phyloP scores from a whole-genome alignment of 352 stramenopile species.

The Globisporangium megalacanthum region DNA sequence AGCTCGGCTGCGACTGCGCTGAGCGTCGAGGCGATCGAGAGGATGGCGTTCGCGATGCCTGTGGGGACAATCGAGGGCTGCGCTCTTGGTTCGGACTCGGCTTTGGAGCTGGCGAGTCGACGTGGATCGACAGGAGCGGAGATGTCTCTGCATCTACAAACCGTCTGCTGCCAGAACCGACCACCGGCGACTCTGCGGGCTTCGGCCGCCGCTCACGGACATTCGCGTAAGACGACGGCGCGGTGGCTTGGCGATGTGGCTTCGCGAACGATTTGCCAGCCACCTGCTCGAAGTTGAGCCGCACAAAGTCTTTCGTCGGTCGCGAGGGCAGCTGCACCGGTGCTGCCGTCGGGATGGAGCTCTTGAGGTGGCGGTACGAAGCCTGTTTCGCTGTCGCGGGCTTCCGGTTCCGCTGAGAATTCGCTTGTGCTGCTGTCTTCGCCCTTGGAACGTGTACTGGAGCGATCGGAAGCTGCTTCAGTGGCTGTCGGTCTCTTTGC shows the following conservation, averaged over 20 bases:
- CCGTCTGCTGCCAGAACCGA: not conserved
- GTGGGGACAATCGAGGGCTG: conserved; percentile 8
- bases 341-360: conserved; percentile 2
- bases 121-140: conserved; percentile 3
- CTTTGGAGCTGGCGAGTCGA: conserved; percentile 2
- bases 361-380: not conserved
- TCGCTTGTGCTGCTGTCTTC: conserved; percentile 9
- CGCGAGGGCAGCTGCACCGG: conserved; percentile 10
- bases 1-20: conserved; percentile 22
- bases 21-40: conserved; percentile 16
- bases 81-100: conserved; percentile 13
- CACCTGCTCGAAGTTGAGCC: conserved; percentile 48
- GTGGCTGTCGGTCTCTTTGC: conserved; percentile 1
- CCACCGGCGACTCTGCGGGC: conserved; percentile 1
- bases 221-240: not conserved
- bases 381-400: not conserved
- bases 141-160: not conserved
- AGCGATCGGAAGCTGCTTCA: not conserved
- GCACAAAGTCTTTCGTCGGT: conserved; percentile 46
- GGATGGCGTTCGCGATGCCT: conserved; percentile 8
- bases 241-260: not conserved
- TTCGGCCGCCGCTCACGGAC: conserved; percentile 44
- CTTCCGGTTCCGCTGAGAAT: conserved; percentile 6
- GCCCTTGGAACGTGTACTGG: not conserved
- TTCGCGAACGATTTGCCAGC: conserved; percentile 24